phyloP scores from a whole-genome alignment of 1,139 yeast species.

The Suhomyces bribrorum region DNA sequence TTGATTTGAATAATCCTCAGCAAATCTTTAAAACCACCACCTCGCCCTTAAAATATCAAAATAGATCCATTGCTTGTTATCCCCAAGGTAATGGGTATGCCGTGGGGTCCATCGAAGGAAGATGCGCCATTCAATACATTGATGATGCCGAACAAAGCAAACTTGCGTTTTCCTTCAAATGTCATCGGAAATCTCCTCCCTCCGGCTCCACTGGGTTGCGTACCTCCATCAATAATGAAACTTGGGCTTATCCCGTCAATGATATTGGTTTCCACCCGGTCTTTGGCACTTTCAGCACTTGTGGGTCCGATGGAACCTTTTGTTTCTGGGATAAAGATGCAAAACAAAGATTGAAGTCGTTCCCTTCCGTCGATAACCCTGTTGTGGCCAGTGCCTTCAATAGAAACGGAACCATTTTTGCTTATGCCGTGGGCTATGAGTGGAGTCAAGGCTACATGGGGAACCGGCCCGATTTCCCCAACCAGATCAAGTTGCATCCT shows the following conservation, averaged over 20 bases:
- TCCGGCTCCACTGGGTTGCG: conserved; percentile 35
- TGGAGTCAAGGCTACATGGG: conserved; percentile 90
- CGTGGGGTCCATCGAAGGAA: conserved; percentile 89
- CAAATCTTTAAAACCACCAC: conserved; percentile 69
- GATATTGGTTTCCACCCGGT: conserved; percentile 84
- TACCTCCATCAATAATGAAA: conserved; percentile 32
- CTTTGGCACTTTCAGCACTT: conserved; percentile 89
- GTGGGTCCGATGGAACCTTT: conserved; percentile 93
- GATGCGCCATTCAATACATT: conserved; percentile 95
- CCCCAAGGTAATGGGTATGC: conserved; percentile 93
- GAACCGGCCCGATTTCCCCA: conserved; percentile 75
- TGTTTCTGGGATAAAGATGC: conserved; percentile 97
- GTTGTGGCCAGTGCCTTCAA: conserved; percentile 82
- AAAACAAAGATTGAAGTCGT: conserved; percentile 81
- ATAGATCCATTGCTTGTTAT: conserved; percentile 79
- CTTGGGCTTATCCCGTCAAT: conserved; percentile 74
- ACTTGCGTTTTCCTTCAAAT: conserved; percentile 84
- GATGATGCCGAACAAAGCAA: conserved; percentile 77
- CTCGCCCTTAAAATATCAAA: conserved; percentile 92
- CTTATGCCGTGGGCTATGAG: conserved; percentile 91
- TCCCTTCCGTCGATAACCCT: conserved; percentile 70
- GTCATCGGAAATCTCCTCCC: conserved; percentile 68
- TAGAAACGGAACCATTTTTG: conserved; percentile 79
- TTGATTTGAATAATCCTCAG: conserved; percentile 83
- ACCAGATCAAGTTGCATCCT: conserved; percentile 77